phyloP scores from a whole-genome alignment of 805 yeast species.

The Pichia scutulata region DNA sequence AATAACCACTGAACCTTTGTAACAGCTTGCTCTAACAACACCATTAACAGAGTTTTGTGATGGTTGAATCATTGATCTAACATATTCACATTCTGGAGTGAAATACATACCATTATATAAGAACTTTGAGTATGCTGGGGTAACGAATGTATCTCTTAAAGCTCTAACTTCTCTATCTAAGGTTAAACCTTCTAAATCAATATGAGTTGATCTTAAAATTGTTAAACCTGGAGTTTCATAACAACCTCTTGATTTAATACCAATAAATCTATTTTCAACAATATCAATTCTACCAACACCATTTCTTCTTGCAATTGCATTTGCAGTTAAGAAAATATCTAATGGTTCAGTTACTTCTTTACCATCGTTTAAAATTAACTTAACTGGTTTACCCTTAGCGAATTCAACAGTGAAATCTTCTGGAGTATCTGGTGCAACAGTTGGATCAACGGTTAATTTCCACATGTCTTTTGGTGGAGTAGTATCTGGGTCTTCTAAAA shows the following conservation, averaged over 20 bases:
- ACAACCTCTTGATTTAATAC: constrained; percentile 98
- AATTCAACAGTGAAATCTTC: constrained; percentile 81
- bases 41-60: constrained; percentile 96
- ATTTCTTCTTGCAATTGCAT: constrained; percentile 94
- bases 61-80: constrained; percentile 88
- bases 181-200: constrained; percentile 95
- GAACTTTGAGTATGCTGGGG: constrained; percentile 82
- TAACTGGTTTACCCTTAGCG: constrained; percentile 80
- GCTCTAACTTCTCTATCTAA: constrained; percentile 97
- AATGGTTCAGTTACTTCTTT: constrained; percentile 71
- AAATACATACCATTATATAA: constrained; percentile 97
- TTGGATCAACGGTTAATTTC: constrained; percentile 95
- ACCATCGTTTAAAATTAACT: constrained; percentile 61
- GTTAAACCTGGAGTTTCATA: constrained; percentile 99
- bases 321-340: constrained; percentile 86
- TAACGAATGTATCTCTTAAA: constrained; percentile 92
- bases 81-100: constrained; percentile 96
- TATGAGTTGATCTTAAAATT: constrained; percentile 84
- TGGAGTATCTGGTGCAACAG: constrained; percentile 89
- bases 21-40: constrained; percentile 85
- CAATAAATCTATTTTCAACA: constrained; percentile 98
- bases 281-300: constrained; percentile 99
- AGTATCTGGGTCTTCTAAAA: constrained; percentile 95
- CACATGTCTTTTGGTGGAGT: constrained; percentile 99
- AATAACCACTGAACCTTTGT: constrained; percentile 80